A percentile compares a stretch with the other conserved stretches of the same genome.
phyloP scores from a whole-genome alignment of 78 protist species.

The Emiliania huxleyi region DNA sequence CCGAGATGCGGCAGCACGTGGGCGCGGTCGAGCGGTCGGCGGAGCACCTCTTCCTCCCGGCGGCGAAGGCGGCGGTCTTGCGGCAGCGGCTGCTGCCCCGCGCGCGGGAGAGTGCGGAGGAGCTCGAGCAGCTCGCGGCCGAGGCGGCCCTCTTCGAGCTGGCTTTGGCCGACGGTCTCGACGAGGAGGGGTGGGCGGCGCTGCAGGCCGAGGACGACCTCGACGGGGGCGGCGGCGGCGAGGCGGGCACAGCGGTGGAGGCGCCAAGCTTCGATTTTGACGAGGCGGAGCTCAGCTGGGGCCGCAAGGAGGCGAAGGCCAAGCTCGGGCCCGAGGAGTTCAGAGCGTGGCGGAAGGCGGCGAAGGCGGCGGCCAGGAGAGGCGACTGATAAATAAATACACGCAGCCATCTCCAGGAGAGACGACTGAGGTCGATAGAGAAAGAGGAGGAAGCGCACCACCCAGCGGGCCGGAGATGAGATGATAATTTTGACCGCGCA shows the following conservation, averaged over 20 bases:
- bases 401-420: too few relatives aligned
- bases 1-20: neutral
- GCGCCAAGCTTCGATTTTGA: neutral
- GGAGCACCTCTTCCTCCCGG: neutral
- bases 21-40: neutral
- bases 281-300: neutral
- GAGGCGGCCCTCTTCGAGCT: neutral
- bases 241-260: neutral
- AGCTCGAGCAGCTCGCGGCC: neutral
- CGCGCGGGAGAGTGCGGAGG: neutral
- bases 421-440: too few relatives aligned
- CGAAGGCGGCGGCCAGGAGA: too few relatives aligned
- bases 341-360: neutral
- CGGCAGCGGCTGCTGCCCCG: neutral
- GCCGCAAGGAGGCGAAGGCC: conserved; percentile 12
- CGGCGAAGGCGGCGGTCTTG: neutral
- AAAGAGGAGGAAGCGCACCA: too few relatives aligned
- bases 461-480: too few relatives aligned
- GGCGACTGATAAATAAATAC: too few relatives aligned
- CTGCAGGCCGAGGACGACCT: neutral
- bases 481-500: too few relatives aligned
- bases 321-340: neutral
- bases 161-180: neutral
- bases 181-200: neutral
- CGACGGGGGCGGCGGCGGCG: neutral